phyloP scores from a whole-genome alignment of 2,329 filamentous ascomycete species.

The Akanthomyces muscarius region DNA sequence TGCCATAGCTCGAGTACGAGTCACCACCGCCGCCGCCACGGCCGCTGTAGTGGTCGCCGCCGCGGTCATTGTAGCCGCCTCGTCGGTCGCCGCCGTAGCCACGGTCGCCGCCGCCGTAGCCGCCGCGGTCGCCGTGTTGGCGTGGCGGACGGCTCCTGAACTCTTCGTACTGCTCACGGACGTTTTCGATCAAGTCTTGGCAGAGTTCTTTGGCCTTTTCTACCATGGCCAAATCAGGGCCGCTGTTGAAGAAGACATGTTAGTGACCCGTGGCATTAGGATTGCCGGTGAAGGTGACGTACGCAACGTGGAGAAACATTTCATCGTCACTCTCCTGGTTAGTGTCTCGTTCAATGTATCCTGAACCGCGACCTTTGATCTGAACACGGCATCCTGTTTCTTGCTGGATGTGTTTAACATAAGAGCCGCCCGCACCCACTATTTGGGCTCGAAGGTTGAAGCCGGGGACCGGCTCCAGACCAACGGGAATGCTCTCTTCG shows the following conservation, averaged over 20 bases:
- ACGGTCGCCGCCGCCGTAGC: constrained; percentile 36
- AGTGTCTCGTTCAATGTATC: constrained; percentile 87
- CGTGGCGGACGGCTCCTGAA: constrained; percentile 82
- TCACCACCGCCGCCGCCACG: constrained; percentile 29
- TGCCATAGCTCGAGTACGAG: constrained; percentile 24
- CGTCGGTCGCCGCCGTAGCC: constrained; percentile 38
- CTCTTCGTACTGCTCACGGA: constrained; percentile 83
- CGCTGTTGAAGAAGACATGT: constrained; percentile 48
- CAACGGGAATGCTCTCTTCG: constrained; percentile 89
- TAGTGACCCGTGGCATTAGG: constrained; percentile 24
- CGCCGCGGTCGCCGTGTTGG: constrained; percentile 50
- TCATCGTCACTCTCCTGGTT: constrained; percentile 88
- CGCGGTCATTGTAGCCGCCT: constrained; percentile 38
- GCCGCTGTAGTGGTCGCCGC: constrained; percentile 34
- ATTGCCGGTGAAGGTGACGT: constrained; percentile 36
- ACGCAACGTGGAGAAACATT: constrained; percentile 97
- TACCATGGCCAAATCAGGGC: constrained; percentile 82
- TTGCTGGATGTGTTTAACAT: constrained; percentile 97
- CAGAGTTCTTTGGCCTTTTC: constrained; percentile 84
- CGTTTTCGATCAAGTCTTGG: constrained; percentile 79
- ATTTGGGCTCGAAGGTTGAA: constrained; percentile 97
- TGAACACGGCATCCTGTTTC: constrained; percentile 94
- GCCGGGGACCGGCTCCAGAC: constrained; percentile 83
- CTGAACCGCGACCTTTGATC: constrained; percentile 94
- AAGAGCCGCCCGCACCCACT: constrained; percentile 87